Evolutionary conservation across 225 moss, liverwort and hornwort genomes (phyloP).

Genomic region (Polytrichum formosum): DNA sequence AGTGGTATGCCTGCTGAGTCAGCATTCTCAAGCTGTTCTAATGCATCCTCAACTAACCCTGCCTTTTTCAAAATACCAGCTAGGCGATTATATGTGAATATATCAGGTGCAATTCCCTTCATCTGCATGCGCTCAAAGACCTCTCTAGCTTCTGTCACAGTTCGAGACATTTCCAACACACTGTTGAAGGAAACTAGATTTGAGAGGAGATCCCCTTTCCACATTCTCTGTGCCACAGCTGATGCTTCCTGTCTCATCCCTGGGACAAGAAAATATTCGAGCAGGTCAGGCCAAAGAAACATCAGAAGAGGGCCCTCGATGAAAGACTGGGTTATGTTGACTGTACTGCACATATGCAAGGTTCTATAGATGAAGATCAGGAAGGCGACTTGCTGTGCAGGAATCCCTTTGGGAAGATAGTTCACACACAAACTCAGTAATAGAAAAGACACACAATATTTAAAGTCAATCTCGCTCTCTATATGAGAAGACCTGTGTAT

Average conservation of each 20-base stretch:
- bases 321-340: no score
- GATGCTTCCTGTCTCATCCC: slow-evolving; percentile 58
- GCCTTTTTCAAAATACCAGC: slow-evolving; percentile 67
- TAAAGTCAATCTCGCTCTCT: no score
- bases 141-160: slow-evolving; percentile 65
- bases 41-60: slow-evolving; percentile 56
- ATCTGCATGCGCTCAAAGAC: slow-evolving; percentile 49
- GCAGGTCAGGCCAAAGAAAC: background rate
- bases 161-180: slow-evolving; percentile 78
- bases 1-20: slow-evolving; percentile 57
- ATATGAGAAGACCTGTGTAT: no score
- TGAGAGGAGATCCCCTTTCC: slow-evolving; percentile 40
- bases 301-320: no score
- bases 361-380: no score
- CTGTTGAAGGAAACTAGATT: slow-evolving; percentile 78
- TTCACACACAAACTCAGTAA: no score
- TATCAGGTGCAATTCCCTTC: slow-evolving; percentile 56
- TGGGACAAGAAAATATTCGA: slow-evolving; percentile 11
- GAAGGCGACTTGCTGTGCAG: no score
- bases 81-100: slow-evolving; percentile 70
- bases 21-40: slow-evolving; percentile 58
- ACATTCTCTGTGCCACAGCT: slow-evolving; percentile 62
- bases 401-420: no score
- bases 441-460: no score
- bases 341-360: no score